Base-by-base conservation (phyloP, 2,329 filamentous ascomycete genomes). In the Epichloe brachyelytri region DNA sequence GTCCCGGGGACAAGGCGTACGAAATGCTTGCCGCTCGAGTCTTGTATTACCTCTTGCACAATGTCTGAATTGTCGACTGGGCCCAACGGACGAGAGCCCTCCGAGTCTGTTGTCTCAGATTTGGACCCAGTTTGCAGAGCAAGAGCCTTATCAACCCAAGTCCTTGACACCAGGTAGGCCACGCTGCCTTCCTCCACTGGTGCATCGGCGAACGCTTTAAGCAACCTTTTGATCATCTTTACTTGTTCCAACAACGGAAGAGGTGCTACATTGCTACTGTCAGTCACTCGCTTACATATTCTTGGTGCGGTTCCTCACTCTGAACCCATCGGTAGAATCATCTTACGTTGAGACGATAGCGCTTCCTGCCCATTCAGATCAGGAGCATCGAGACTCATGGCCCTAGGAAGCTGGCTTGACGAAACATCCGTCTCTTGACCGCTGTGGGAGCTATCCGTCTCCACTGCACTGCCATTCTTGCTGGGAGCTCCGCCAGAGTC, bases 11-110 rank as follows among this genome's bases (percentile, higher is more conserved):
- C 85, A 43, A 97, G 74, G 3, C 86, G 82, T 34, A 91, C 78
- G 60, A 89, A 95, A 15, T 76, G 71, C 14, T 70, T 67, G 43
- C 70, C 71, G 17, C 65, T 64, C 10, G 72, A 68, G 53, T 80
- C 76, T 47, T 65, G 67, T 51, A 82, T 70, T 37, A 76, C 73
- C 55, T 82, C 76, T 53, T 82, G 72, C 48, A 90, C 80, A 54
- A 96, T 82, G 62, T 90, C 85, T 0, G 85, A 82, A 63, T 96
- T 96, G 71, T 96, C 88, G 34, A 97, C 78, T 0, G 87, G 86
- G 1, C 89, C 89, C 51, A 93, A 77, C 7, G 70, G 59, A 4
- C 69, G 59, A 4, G 80, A 76, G 52, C 83, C 76, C 11, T 73
- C 63, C n/a, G 74, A 69, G 55, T 86, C 85, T 54, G 78, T 75